phyloP scores from a whole-genome alignment of 2,329 filamentous ascomycete species.

The Pyricularia sp. region DNA sequence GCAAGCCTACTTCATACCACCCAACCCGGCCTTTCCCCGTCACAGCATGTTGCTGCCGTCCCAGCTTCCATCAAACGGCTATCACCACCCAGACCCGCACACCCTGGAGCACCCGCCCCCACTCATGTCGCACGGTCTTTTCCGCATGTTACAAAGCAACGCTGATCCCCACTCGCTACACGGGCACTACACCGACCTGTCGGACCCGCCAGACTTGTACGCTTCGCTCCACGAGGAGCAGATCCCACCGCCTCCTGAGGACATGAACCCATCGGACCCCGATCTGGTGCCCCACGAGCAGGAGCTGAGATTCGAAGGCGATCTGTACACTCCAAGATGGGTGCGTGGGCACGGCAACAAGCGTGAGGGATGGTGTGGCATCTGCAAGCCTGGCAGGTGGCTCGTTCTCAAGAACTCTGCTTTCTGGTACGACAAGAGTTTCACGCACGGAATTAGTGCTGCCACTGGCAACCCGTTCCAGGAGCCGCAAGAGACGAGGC shows the following conservation, averaged over 20 bases:
- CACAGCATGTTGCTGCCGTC: conserved; percentile 53
- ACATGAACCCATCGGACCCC: conserved; percentile 71
- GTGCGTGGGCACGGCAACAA: conserved; percentile 80
- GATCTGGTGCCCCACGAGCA: conserved; percentile 72
- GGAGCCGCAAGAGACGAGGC: conserved; percentile 63
- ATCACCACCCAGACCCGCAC: conserved; percentile 36
- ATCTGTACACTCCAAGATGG: conserved; percentile 77
- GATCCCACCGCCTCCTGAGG: conserved; percentile 63
- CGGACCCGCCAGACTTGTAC: conserved; percentile 69
- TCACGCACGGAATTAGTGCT: conserved; percentile 78
- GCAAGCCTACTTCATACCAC: conserved; percentile 37
- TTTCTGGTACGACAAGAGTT: conserved; percentile 90
- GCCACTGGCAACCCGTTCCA: conserved; percentile 72
- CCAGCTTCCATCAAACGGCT: conserved; percentile 33
- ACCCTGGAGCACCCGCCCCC: conserved; percentile 50
- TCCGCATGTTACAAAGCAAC: conserved; percentile 67
- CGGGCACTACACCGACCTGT: conserved; percentile 63
- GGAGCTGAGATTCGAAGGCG: conserved; percentile 67
- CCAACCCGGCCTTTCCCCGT: conserved; percentile 39
- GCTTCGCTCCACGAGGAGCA: conserved; percentile 67
- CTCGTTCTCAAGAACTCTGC: conserved; percentile 83
- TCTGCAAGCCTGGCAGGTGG: conserved; percentile 81
- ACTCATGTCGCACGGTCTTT: conserved; percentile 61
- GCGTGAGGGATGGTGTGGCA: conserved; percentile 82
- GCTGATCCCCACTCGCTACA: conserved; percentile 58